Base-by-base conservation (phyloP, 2,329 filamentous ascomycete genomes). In the Aureobasidium lini region DNA sequence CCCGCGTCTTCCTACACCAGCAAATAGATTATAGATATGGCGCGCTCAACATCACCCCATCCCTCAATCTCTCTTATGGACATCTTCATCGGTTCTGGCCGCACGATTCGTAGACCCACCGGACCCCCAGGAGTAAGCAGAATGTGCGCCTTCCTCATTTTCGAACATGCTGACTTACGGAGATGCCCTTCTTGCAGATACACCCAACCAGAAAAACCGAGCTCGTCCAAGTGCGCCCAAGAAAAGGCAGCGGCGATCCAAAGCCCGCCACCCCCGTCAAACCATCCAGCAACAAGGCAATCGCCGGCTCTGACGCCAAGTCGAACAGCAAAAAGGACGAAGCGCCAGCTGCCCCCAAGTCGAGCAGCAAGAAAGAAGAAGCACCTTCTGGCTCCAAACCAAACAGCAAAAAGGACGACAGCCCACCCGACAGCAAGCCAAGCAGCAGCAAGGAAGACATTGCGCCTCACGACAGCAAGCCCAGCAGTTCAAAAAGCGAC, bases 91-190 rank as follows among this genome's bases (percentile, higher is more conserved):
- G 52, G 56, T 32, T 43, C 48, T 16, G 59, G 52, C 13, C 50
- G 59, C 29, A 57, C 52, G 4, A 61, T 61, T 18, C 59, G 59
- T 46, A 37, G 37, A 47, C 15, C 15, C 11, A 43, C 31, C 11
- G 52, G 52, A 7, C 50, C 59, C 4, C 59, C 52, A 57, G 59
- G 59, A 8, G 59, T 61, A 46, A 61, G 52, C 42, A 29, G 31
- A 5, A 34, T n/a, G 18, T 15, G 9, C 3, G 6, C n/a, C 4
- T 7, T 16, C 40, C 13, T n/a, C 40, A 32, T 15, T 3, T 40
- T 34, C 48, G 34, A 48, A 34, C 37, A 57, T 47, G 23, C 43
- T 57, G 54, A 57, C 28, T 57, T 10, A 57, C 54, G 11, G 32
- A 57, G 54, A 7, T 57, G 2, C 54, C 54, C 9, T 18, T 57